These are phyloP conservation scores for Sporothrix pseudoabietina DNA, from an alignment of 2,329 filamentous ascomycete species.

Conservation along the genomic window DNA sequence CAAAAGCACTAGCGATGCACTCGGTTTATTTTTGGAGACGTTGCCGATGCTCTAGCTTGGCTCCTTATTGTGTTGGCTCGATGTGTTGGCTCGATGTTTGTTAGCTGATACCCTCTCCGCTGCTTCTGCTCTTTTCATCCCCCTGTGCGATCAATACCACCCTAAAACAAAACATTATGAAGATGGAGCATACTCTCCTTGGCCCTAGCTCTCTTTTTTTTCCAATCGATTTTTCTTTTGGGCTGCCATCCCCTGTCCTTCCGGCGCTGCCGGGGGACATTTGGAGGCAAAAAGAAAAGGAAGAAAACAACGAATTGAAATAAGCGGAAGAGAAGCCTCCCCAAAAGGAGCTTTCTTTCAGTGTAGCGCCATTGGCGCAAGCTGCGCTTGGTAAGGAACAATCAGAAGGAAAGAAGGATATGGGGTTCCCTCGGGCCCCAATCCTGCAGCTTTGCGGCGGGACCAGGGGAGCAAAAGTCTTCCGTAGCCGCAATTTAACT, in stretches of 20 bases:
- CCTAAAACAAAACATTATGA: not conserved
- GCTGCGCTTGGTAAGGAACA: not conserved
- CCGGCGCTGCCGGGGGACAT: constrained; percentile 17
- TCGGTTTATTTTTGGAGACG: constrained; percentile 13
- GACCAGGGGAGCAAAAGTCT: constrained; percentile 2
- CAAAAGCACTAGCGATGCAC: constrained; percentile 12
- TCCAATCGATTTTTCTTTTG: not conserved
- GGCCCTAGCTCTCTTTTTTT: not conserved
- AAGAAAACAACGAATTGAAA: not conserved
- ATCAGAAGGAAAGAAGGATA: constrained; percentile 11
- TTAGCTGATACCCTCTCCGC: not conserved
- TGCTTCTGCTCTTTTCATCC: not conserved
- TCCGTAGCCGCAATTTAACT: constrained; percentile 25
- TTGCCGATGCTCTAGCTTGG: constrained; percentile 1
- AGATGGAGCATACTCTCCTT: not conserved
- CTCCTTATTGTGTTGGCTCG: not conserved
- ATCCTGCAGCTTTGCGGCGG: not conserved
- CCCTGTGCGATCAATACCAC: not conserved
- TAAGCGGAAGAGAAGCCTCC: not conserved
- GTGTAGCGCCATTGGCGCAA: not conserved
- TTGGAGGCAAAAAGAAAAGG: not conserved
- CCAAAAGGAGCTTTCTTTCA: not conserved
- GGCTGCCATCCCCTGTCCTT: not conserved
- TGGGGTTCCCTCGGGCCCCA: not conserved
- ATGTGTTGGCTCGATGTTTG: not conserved